Percentiles rank a stretch among this genome's conserved stretches.
phyloP scores from a whole-genome alignment of 1,139 yeast species.

The Candida freyschussii region DNA sequence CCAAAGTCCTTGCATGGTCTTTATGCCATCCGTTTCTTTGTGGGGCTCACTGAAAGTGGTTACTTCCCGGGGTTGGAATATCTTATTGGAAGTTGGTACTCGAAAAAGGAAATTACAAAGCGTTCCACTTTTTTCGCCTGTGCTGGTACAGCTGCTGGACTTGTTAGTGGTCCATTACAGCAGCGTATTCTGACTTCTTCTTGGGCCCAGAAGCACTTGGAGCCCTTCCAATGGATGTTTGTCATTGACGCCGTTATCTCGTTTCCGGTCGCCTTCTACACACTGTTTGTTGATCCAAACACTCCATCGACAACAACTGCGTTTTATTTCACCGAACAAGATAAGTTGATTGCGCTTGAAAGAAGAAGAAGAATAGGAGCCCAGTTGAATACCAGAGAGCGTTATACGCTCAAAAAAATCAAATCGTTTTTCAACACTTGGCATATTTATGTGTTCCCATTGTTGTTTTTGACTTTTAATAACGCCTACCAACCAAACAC shows the following conservation, averaged over 20 bases:
- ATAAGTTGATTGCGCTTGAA: conserved; percentile 23
- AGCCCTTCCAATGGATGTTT: conserved; percentile 51
- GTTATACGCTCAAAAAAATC: conserved; percentile 37
- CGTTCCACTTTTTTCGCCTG: conserved; percentile 21
- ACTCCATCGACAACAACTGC: conserved; percentile 40
- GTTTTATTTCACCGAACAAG: conserved; percentile 33
- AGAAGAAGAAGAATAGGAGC: conserved; percentile 42
- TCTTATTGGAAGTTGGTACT: conserved; percentile 43
- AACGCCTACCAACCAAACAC: conserved; percentile 37
- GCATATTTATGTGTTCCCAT: conserved; percentile 46
- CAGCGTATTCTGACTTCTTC: conserved; percentile 15
- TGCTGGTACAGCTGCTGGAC: conserved; percentile 23
- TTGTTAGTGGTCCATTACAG: conserved; percentile 35
- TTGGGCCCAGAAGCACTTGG: conserved; percentile 32
- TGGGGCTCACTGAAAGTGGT: conserved; percentile 57
- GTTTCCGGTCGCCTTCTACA: conserved; percentile 43
- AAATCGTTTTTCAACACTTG: conserved; percentile 42
- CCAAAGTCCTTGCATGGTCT: conserved; percentile 40
- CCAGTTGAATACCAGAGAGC: conserved; percentile 40
- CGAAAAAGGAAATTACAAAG: conserved; percentile 39
- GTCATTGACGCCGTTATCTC: conserved; percentile 51
- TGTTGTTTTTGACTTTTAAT: conserved; percentile 46
- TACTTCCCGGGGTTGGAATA: conserved; percentile 51
- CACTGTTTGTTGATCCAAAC: conserved; percentile 40
- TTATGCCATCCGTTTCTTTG: conserved; percentile 52